A percentile compares a stretch with the other conserved stretches of the same genome.
Evolutionary conservation across 768 basidiomycete species (phyloP).

Genomic region (Exidia glandulosa): DNA sequence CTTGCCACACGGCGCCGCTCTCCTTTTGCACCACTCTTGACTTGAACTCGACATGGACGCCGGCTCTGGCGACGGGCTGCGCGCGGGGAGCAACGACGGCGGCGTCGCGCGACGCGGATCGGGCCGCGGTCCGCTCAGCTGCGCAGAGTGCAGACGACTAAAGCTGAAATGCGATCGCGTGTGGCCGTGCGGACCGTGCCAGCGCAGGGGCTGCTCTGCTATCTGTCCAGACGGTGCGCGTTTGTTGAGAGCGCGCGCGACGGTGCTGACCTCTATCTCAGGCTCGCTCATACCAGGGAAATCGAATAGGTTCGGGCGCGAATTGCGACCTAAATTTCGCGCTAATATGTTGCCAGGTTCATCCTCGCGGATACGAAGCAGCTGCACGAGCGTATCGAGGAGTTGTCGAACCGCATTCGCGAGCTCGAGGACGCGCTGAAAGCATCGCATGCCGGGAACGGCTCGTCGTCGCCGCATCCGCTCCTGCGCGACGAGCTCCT

Average conservation of each 20-base stretch:
- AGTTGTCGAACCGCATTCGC: slow-evolving; percentile 41
- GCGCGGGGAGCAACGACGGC: neutral
- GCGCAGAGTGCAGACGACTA: neutral
- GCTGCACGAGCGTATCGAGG: slow-evolving; percentile 53
- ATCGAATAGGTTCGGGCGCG: slow-evolving; percentile 44
- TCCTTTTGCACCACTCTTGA: neutral
- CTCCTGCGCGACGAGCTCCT: slow-evolving; percentile 63
- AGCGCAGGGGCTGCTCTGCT: slow-evolving; percentile 58
- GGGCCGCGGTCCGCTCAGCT: neutral
- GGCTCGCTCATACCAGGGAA: slow-evolving; percentile 64
- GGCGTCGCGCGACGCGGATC: neutral
- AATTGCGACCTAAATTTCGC: neutral
- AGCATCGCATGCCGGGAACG: slow-evolving; percentile 48
- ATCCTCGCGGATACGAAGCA: slow-evolving; percentile 61
- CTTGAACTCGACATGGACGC: neutral
- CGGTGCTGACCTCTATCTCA: slow-evolving; percentile 12
- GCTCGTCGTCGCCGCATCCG: slow-evolving; percentile 50
- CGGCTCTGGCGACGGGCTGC: neutral
- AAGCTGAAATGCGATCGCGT: slow-evolving; percentile 1
- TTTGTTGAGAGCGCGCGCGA: slow-evolving; percentile 5
- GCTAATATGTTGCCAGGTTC: slow-evolving; percentile 22
- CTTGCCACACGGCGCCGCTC: neutral
- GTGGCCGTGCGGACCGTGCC: slow-evolving; percentile 63
- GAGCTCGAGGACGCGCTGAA: slow-evolving; percentile 67
- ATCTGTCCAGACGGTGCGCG: slow-evolving; percentile 65